Percentiles rank a stretch among this genome's conserved stretches.
Conservation (phyloP, 2,329 filamentous ascomycete species). For the Scedosporium boydii region DNA sequence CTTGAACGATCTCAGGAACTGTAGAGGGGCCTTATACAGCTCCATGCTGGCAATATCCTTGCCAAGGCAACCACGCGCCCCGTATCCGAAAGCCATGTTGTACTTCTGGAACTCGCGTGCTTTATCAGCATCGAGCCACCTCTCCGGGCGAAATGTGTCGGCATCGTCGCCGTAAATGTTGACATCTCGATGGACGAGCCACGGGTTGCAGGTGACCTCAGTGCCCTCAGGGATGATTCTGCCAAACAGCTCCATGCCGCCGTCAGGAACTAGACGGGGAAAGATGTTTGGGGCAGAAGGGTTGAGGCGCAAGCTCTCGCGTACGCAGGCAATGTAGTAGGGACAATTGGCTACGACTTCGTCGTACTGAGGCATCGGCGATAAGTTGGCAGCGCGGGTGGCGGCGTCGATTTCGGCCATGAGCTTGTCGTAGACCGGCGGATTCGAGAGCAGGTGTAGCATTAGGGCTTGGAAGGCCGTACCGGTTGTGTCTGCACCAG, state of each 20-base stretch:
- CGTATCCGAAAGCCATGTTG: conserved; percentile 40
- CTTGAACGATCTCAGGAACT: conserved; percentile 31
- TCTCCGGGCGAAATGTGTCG: conserved; percentile 35
- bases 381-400: conserved; percentile 18
- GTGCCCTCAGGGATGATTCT: conserved; percentile 23
- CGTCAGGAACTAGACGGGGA: conserved; percentile 27
- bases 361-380: conserved; percentile 27
- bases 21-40: conserved; percentile 34
- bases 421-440: conserved; percentile 34
- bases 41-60: conserved; percentile 43
- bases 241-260: conserved; percentile 20
- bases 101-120: conserved; percentile 34
- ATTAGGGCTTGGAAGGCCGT: conserved; percentile 33
- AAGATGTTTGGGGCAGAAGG: conserved; percentile 42
- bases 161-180: conserved; percentile 31
- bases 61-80: conserved; percentile 35
- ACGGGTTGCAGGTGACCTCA: conserved; percentile 37
- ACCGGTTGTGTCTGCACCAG: conserved; percentile 27
- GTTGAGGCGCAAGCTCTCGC: conserved; percentile 38
- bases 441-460: conserved; percentile 41
- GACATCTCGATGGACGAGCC: conserved; percentile 33
- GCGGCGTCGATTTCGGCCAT: conserved; percentile 36
- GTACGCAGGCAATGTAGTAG: conserved; percentile 40
- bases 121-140: conserved; percentile 33
- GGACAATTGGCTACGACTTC: conserved; percentile 31